Percentiles rank a stretch among this genome's conserved stretches.
Conservation (phyloP, 2,329 filamentous ascomycete species). For the Lasiodiplodia hormozganensis region DNA sequence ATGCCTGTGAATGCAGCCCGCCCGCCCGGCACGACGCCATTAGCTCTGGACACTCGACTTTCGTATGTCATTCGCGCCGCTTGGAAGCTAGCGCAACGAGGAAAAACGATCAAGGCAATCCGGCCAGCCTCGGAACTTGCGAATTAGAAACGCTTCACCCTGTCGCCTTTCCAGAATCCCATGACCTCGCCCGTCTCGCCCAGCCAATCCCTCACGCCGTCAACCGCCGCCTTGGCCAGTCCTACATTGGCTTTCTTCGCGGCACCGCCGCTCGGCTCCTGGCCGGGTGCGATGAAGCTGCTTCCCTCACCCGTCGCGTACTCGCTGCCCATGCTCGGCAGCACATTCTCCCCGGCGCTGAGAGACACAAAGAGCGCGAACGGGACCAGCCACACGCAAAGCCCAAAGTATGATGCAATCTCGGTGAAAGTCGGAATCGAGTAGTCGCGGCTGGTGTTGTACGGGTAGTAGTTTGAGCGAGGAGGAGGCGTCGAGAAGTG, state of each 20-base stretch:
- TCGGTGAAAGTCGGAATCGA: constrained; percentile 84
- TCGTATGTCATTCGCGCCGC: not conserved
- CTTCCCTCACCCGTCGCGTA: constrained; percentile 66
- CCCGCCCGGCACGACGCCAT: too few relatives aligned
- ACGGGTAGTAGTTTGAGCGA: constrained; percentile 61
- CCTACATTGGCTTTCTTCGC: constrained; percentile 61
- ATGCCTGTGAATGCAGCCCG: too few relatives aligned
- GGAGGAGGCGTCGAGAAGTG: constrained; percentile 74
- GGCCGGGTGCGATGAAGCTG: constrained; percentile 55
- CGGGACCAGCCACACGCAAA: constrained; percentile 96
- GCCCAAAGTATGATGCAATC: constrained; percentile 93
- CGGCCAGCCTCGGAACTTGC: not conserved
- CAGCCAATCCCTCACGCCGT: constrained; percentile 70
- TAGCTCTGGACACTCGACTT: too few relatives aligned
- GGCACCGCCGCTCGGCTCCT: constrained; percentile 53
- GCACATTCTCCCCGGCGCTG: constrained; percentile 91
- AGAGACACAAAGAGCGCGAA: constrained; percentile 95
- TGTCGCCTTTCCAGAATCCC: constrained; percentile 68
- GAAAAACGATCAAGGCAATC: not conserved
- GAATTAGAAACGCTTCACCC: constrained; percentile 56
- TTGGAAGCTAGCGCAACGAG: not conserved
- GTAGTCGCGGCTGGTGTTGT: constrained; percentile 66
- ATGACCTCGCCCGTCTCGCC: constrained; percentile 66
- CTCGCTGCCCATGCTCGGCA: constrained; percentile 89
- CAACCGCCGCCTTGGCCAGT: constrained; percentile 66